Base-by-base conservation (phyloP, 2,329 filamentous ascomycete genomes). In the Fusarium acutatum region DNA sequence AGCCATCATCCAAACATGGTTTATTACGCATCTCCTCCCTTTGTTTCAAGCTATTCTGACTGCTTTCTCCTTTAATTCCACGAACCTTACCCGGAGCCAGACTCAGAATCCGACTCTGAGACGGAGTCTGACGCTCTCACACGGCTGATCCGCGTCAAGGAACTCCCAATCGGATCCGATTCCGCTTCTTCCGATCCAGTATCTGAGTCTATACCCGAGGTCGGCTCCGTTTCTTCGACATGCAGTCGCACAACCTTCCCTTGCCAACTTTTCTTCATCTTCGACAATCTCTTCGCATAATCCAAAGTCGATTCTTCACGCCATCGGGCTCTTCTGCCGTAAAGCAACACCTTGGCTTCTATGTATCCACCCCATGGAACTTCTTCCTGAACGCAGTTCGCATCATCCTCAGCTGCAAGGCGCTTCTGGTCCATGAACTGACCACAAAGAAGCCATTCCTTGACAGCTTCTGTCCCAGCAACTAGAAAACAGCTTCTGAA, bases 321-420 rank as follows among this genome's bases (percentile, higher is more conserved):
- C 10, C 15, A 20, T 6, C 35, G 52, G 3, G 50, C 59, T 28
- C 26, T 43, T 22, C 5, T 10, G 5, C 64, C 53, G 9, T 54
- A 54, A 2, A 70, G 18, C 10, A 28, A 46, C 1, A 63, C 26
- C 1, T 7, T 35, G 0, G 41, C 44, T 26, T 18, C 13, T 2
- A n/a, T 6, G 2, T 41, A 46, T 0, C 64, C 66, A 14, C 58
- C 12, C 64, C 64, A 69, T 0, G 38, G n/a, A 5, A 18, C 35
- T 2, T 17, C 10, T 3, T 26, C 22, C 4, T 26, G 24, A 0
- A 26, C 1, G 26, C 3, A 26, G 0, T 26, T 18, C 18, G 11
- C 11, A 38, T 38, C 18, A 5, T 7, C 7, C 7, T 34, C 13
- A 6, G 37, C 15, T 7, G 24, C 17, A 4, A 64, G 26, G 2